A percentile compares a stretch with the other conserved stretches of the same genome.
phyloP scores from a whole-genome alignment of 179 eudicot species.

The Silene vulgaris region DNA sequence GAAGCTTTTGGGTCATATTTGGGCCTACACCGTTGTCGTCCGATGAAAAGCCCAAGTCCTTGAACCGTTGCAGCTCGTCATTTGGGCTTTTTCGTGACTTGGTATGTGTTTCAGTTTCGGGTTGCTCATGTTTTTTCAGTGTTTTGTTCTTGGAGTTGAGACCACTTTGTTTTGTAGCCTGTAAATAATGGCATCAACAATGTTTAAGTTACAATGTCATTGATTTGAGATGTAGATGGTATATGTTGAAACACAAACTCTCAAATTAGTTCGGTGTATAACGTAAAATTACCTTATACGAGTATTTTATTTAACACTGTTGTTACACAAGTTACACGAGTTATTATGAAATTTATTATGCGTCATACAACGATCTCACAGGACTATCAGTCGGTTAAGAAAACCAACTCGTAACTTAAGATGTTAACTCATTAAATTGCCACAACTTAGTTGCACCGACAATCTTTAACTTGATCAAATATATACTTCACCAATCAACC shows the following conservation, averaged over 20 bases:
- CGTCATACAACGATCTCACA: no score
- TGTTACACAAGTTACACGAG: no score
- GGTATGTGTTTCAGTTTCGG: conserved; percentile 19
- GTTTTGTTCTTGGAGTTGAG: conserved; percentile 37
- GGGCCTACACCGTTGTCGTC: conserved; percentile 30
- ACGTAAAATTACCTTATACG: no score
- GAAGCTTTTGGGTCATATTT: conserved; percentile 26
- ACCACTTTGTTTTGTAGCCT: conserved; percentile 38
- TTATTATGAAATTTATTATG: no score
- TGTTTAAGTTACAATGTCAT: no score
- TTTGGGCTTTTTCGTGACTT: conserved; percentile 36
- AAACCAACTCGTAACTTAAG: no score
- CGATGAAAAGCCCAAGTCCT: conserved; percentile 39
- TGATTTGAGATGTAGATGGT: no score
- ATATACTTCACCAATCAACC: neutral
- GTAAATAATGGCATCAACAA: conserved; percentile 11
- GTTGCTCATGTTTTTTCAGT: conserved; percentile 24
- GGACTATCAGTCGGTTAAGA: no score
- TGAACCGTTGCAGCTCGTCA: conserved; percentile 40
- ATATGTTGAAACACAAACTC: no score
- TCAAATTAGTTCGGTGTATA: no score
- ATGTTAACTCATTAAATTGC: no score
- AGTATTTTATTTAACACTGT: no score
- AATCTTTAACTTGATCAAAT: neutral
- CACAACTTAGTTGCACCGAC: neutral